These are phyloP conservation scores for Haberlea rhodopensis DNA, from an alignment of 257 asterid species.

Conservation along the genomic window DNA sequence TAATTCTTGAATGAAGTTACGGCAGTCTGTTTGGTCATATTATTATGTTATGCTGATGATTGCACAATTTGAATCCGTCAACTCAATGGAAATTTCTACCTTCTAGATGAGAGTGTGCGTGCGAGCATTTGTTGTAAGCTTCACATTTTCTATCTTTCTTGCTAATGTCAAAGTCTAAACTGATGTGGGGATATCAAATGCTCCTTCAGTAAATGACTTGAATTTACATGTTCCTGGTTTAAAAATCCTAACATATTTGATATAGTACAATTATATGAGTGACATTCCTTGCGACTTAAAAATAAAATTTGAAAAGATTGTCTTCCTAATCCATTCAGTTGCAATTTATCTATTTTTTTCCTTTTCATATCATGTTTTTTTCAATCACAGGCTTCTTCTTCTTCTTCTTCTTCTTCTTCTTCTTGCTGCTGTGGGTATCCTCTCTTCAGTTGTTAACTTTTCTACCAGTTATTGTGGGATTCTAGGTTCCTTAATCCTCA, in stretches of 20 bases:
- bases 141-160: background rate
- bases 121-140: slow-evolving; percentile 3
- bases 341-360: slow-evolving; percentile 4
- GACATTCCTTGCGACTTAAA: background rate
- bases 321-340: slow-evolving; percentile 14
- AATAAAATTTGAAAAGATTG: background rate
- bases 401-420: slow-evolving; percentile 70
- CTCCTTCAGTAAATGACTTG: slow-evolving; percentile 3
- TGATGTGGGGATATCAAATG: background rate
- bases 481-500: slow-evolving; percentile 66
- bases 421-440: slow-evolving; percentile 86
- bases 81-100: background rate
- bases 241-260: background rate
- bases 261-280: background rate
- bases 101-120: background rate
- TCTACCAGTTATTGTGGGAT: slow-evolving; percentile 62
- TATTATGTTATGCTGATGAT: background rate
- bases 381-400: slow-evolving; percentile 18
- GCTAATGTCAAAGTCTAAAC: background rate
- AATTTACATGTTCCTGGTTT: slow-evolving; percentile 9
- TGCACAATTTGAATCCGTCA: background rate
- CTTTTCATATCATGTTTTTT: slow-evolving; percentile 14
- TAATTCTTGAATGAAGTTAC: slow-evolving; percentile 12
- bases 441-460: slow-evolving; percentile 60
- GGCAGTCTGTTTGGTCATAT: background rate